Conservation (phyloP, 2,329 filamentous ascomycete genomes). For the Pyrenochaeta sp. region DNA sequence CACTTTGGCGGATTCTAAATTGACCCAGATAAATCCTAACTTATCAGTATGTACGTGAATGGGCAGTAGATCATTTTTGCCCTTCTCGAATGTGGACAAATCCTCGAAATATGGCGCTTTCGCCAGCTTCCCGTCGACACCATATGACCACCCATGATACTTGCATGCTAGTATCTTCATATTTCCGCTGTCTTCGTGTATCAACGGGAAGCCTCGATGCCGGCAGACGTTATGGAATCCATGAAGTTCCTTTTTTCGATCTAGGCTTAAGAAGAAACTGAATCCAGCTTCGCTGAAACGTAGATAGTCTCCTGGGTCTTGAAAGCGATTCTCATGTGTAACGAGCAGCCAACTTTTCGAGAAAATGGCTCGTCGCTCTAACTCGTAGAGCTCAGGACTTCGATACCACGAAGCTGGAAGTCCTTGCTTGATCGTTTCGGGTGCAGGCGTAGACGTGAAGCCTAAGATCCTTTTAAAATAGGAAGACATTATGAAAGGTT, state of each 20-base stretch:
- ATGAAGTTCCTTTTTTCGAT: conserved; percentile 16
- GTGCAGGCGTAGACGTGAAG: no score
- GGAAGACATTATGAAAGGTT: no score
- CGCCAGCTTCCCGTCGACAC: conserved; percentile 46
- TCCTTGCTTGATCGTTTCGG: no score
- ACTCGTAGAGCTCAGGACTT: conserved; percentile 50
- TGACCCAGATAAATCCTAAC: conserved; percentile 36
- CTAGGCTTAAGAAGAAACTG: conserved; percentile 16
- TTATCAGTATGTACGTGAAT: conserved; percentile 29
- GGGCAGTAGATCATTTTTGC: conserved; percentile 35
- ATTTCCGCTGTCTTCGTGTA: conserved; percentile 23
- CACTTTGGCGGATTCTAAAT: conserved; percentile 21
- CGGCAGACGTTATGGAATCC: conserved; percentile 53
- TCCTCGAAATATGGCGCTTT: conserved; percentile 51
- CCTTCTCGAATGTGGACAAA: conserved; percentile 45
- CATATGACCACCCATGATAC: conserved; percentile 55
- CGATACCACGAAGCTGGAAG: conserved; percentile 53
- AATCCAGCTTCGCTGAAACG: conserved; percentile 16
- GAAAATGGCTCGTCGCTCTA: conserved; percentile 56
- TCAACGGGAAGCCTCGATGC: conserved; percentile 46
- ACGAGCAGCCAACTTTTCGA: conserved; percentile 46
- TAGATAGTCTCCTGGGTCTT: conserved; percentile 20
- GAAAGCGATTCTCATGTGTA: conserved; percentile 36
- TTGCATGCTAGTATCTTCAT: conserved; percentile 46
- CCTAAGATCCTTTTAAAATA: no score